These are phyloP conservation scores for Pseudogymnoascus sp. DNA, from an alignment of 2,329 filamentous ascomycete genomes.

Conservation along the genomic window DNA sequence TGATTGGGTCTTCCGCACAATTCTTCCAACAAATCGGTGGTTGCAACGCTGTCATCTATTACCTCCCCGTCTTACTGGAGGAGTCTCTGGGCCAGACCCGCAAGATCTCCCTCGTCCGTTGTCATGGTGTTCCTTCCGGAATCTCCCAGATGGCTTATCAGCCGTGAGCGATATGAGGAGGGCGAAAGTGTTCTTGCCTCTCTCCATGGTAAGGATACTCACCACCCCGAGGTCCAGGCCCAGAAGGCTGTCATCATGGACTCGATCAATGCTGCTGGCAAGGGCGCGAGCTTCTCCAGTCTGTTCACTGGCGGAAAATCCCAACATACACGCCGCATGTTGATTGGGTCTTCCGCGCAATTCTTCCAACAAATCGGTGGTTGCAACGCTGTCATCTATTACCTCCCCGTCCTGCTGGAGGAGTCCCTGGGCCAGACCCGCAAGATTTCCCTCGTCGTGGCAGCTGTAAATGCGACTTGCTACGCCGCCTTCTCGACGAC, in stretches of 20 bases:
- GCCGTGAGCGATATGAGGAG: neutral
- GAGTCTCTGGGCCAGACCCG: neutral
- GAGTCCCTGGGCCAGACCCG: neutral
- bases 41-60: conserved; percentile 33
- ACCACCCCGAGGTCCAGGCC: conserved; percentile 39
- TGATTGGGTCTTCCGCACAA: conserved; percentile 22
- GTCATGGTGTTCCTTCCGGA: conserved; percentile 78
- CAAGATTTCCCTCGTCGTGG: neutral
- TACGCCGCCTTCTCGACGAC: conserved; percentile 35
- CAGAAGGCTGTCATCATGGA: conserved; percentile 45
- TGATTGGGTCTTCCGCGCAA: conserved; percentile 22
- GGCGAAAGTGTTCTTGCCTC: conserved; percentile 12
- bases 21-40: conserved; percentile 39
- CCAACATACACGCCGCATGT: conserved; percentile 40
- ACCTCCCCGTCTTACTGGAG: conserved; percentile 12
- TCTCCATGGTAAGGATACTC: conserved; percentile 20
- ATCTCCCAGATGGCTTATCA: conserved; percentile 82
- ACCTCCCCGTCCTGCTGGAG: conserved; percentile 12
- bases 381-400: conserved; percentile 33
- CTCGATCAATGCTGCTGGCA: conserved; percentile 35
- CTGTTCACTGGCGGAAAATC: conserved; percentile 40
- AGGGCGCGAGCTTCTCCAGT: conserved; percentile 27
- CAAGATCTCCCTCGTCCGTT: conserved; percentile 23
- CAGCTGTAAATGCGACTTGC: conserved; percentile 28
- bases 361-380: conserved; percentile 39